Base-by-base conservation (phyloP, 768 basidiomycete genomes). In the Glaciozyma antarctica region DNA sequence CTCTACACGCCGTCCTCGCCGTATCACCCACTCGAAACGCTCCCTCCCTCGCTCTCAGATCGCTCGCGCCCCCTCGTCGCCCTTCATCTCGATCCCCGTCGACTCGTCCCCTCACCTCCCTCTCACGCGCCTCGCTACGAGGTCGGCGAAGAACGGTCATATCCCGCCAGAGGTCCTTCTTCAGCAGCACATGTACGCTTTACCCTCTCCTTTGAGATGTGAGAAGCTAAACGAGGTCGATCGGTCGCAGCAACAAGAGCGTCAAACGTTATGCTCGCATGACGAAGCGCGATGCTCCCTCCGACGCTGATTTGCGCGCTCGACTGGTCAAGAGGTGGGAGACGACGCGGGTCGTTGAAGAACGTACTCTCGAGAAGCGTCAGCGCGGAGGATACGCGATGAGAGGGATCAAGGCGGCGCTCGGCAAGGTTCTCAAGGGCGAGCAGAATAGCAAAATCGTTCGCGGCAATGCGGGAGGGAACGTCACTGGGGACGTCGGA, bases 201-300 rank as follows among this genome's bases (percentile, higher is more conserved):
- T 15, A 5, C 38, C 38, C 13, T 41, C 38, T 41, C 10, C 13
- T 15, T 15, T 41, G 38, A 10, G 13, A 34, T 41, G 2, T 15
- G 7, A 15, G 38, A 15, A 41, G 38, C 38, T 41, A 12, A 41
- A 41, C 38, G 38, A 41, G 38, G 4, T 32, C n/a, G n/a, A n/a
- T n/a, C n/a, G n/a, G n/a, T n/a, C 32, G 32, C 38, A 41, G 38
- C 67, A 88, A 88, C 75, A 84, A 83, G 58, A 80, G 81, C 60
- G 77, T 82, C 61, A 81, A 79, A 63, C 85, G 87, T 60, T 80
- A 84, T 58, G 86, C 87, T 12, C 83, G 81, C 57, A 86, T 88
- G 84, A 82, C 82, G 6, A 83, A 85, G 19, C 82, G 81, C 47
- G 77, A 58, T 5, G 12, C 59, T 52, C 52, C 45, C 0, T 13